Base-by-base conservation (phyloP, 2,329 filamentous ascomycete genomes). In the Aspergillus versicolor region DNA sequence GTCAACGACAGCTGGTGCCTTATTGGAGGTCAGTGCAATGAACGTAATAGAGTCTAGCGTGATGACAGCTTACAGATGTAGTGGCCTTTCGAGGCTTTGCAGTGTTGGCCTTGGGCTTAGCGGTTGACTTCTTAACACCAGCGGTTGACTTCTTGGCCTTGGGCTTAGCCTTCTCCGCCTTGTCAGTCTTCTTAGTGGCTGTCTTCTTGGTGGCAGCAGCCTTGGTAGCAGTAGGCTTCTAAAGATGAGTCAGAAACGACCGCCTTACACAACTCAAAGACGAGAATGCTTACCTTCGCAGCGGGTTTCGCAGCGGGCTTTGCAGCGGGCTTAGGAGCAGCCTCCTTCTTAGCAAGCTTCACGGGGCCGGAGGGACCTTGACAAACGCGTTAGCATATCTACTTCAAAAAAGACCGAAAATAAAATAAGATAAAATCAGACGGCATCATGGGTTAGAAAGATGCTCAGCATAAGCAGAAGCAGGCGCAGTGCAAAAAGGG, bases 331-430 rank as follows among this genome's bases (percentile, higher is more conserved):
- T 82, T 75, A 47, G 74, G 69, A 61, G 69, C 68, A 54, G 72
- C 56, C 55, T 84, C 82, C 82, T 91, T 92, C 87, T 93, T 93
- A 59, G 88, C 89, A 59, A 96, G 88, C 88, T 96, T 96, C 77
- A 94, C 91, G 65, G 91, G 89, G 60, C 92, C 92, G 63, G 92
- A 96, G 59, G 91, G 83, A 69, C 89, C 89, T 92, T 58, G 51
- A 57, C 45, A 51, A 59, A 67, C 64, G 67, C 63, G 70, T 75
- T 61, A 74, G 69, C 21, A 47, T 45, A 46, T 46, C 12, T 34
- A 17, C n/a, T 42, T 21, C 6, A 32, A 3, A 42, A 42, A 34
- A 12, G 17, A 21, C 30, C 30, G 3, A 15, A 22, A 43, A 43
- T 12, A 22, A 27, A 27, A 27, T 5, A n/a, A 13, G 1, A 24